phyloP scores from a whole-genome alignment of 441 rosid species.

The Macaranga tanarius region DNA sequence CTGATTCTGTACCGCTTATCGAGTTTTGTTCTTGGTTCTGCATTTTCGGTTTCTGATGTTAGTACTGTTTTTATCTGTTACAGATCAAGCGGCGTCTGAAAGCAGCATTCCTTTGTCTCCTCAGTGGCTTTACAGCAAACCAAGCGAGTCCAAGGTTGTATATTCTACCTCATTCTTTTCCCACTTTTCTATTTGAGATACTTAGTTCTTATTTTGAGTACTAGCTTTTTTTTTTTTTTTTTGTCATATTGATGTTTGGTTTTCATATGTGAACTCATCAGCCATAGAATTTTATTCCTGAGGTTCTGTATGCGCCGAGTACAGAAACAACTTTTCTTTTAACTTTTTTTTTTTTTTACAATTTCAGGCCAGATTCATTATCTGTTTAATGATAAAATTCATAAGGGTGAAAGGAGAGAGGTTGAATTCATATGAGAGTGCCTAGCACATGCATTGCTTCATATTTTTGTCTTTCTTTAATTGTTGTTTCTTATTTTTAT shows the following conservation, averaged over 20 bases:
- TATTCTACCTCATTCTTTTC: background rate
- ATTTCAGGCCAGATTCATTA: too few relatives aligned
- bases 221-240: too few relatives aligned
- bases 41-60: background rate
- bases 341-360: too few relatives aligned
- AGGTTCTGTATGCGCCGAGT: too few relatives aligned
- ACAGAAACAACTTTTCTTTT: background rate
- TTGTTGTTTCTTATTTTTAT: too few relatives aligned
- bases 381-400: background rate
- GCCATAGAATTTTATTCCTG: background rate
- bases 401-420: background rate
- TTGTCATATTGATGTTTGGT: background rate
- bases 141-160: slow-evolving; percentile 68
- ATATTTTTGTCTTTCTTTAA: too few relatives aligned
- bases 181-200: background rate
- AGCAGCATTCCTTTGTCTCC: slow-evolving; percentile 91
- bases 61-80: slow-evolving; percentile 16
- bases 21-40: too few relatives aligned
- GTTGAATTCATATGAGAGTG: too few relatives aligned
- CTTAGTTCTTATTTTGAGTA: background rate
- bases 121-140: slow-evolving; percentile 87
- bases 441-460: too few relatives aligned
- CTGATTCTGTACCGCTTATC: too few relatives aligned
- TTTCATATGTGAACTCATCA: background rate
- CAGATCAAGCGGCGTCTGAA: slow-evolving; percentile 66